Conservation (phyloP, 2,329 filamentous ascomycete species). For the Ophiocordyceps robertsii region DNA sequence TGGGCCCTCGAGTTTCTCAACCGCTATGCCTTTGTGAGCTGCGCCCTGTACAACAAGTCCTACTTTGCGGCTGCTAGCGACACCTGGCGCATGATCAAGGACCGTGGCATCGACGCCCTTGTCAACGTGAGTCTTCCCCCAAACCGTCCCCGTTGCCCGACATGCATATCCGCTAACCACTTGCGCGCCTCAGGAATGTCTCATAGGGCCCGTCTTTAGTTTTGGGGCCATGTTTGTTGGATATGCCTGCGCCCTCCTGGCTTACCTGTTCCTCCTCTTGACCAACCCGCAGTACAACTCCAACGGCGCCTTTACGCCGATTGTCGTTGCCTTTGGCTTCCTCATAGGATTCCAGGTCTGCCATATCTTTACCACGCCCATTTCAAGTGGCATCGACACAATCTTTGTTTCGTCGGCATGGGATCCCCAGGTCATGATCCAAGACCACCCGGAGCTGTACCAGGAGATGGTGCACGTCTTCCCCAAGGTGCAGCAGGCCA, state of each 20-base stretch:
- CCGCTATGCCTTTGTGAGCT: conserved; percentile 83
- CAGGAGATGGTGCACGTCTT: conserved; percentile 68
- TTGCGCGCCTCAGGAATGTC: conserved; percentile 43
- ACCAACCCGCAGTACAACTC: conserved; percentile 69
- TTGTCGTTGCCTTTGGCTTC: conserved; percentile 76
- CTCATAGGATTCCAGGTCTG: conserved; percentile 82
- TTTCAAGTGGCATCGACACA: conserved; percentile 80
- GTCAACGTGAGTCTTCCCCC: conserved; percentile 42
- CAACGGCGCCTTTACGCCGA: conserved; percentile 53
- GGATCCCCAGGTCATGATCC: conserved; percentile 61
- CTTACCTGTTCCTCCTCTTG: conserved; percentile 77
- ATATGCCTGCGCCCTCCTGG: conserved; percentile 67
- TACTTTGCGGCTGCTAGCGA: conserved; percentile 82
- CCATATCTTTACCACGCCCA: conserved; percentile 78
- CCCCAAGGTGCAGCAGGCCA: conserved; percentile 67
- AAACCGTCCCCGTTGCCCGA: neutral
- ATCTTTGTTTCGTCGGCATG: conserved; percentile 72
- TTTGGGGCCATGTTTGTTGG: conserved; percentile 75
- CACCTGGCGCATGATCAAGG: conserved; percentile 83
- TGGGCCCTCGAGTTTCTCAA: conserved; percentile 87
- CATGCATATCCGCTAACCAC: accelerated
- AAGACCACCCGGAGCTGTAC: conserved; percentile 73
- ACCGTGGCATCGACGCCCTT: conserved; percentile 80
- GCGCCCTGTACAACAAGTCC: conserved; percentile 80
- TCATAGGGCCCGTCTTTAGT: conserved; percentile 60